A percentile compares a stretch with the other conserved stretches of the same genome.
Evolutionary conservation across 2,329 filamentous ascomycete species (phyloP).

Genomic region (Fusarium sp.): DNA sequence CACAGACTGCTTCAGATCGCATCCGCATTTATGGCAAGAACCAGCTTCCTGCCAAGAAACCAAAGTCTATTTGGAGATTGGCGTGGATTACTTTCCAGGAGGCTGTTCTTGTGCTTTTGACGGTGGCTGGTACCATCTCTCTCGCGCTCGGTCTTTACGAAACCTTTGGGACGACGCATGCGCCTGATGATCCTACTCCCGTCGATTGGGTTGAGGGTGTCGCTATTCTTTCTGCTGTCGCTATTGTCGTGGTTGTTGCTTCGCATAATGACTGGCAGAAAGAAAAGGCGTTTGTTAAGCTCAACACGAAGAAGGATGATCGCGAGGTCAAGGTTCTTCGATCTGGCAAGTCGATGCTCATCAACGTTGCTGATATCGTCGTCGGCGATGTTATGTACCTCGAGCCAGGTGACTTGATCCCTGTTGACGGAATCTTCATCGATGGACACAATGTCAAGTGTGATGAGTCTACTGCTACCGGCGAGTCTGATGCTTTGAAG

Average conservation of each 20-base stretch:
- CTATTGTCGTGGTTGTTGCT: slow-evolving; percentile 21
- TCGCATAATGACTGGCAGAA: slow-evolving; percentile 31
- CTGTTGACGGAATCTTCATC: slow-evolving; percentile 23
- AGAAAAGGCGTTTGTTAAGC: slow-evolving; percentile 27
- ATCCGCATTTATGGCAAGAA: slow-evolving; percentile 17
- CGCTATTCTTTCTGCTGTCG: slow-evolving; percentile 22
- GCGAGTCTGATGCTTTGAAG: slow-evolving; percentile 79
- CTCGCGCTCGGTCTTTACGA: slow-evolving; percentile 20
- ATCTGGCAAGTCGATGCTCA: slow-evolving; percentile 18
- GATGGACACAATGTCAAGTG: slow-evolving; percentile 28
- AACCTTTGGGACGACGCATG: slow-evolving; percentile 7
- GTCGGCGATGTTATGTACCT: slow-evolving; percentile 26
- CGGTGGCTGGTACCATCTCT: slow-evolving; percentile 21
- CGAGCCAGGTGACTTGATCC: slow-evolving; percentile 23
- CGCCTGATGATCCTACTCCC: slow-evolving; percentile 21
- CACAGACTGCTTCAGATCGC: neutral
- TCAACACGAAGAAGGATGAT: slow-evolving; percentile 29
- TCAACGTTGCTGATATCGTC: slow-evolving; percentile 16
- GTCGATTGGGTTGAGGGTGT: slow-evolving; percentile 28
- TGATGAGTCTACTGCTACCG: slow-evolving; percentile 63
- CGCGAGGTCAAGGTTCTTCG: slow-evolving; percentile 28
- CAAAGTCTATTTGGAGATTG: slow-evolving; percentile 23
- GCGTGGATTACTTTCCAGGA: slow-evolving; percentile 28
- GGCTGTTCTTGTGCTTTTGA: slow-evolving; percentile 18
- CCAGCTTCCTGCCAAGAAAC: slow-evolving; percentile 17